Conservation (phyloP, 2,329 filamentous ascomycete genomes). For the Xylaria digitata region DNA sequence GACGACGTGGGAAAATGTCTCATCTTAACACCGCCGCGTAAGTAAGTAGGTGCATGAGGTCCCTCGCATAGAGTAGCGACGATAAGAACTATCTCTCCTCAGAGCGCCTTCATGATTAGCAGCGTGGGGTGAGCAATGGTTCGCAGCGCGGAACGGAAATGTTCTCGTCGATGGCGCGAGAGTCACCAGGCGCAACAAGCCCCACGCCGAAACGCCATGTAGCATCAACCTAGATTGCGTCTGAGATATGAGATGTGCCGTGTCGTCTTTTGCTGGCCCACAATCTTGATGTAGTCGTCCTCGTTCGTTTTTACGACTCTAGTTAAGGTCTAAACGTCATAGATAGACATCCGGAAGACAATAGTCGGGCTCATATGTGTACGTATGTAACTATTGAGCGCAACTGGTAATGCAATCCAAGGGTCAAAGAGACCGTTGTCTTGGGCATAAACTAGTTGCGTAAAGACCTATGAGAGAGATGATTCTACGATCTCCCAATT, state of each 20-base stretch:
- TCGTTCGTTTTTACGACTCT: background rate
- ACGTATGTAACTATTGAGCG: background rate
- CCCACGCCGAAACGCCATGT: too few relatives aligned
- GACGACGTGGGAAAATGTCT: background rate
- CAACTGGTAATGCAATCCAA: background rate
- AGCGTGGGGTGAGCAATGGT: background rate
- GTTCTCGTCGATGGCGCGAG: too few relatives aligned
- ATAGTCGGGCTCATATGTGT: background rate
- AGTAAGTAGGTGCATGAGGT: background rate
- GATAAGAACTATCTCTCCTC: background rate
- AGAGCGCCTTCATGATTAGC: background rate
- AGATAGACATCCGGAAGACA: background rate
- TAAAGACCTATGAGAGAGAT: background rate
- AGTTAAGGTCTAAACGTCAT: background rate
- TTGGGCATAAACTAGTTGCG: background rate
- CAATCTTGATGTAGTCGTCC: background rate
- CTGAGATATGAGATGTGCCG: too few relatives aligned
- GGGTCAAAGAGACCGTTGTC: background rate
- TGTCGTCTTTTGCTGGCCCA: too few relatives aligned
- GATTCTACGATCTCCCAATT: background rate
- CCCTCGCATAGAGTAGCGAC: background rate
- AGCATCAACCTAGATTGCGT: too few relatives aligned
- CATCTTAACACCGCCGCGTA: background rate
- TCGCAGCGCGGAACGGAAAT: background rate
- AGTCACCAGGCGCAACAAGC: too few relatives aligned